phyloP scores from a whole-genome alignment of 495 filamentous ascomycete genomes.

The Ascodesmis nigricans region DNA sequence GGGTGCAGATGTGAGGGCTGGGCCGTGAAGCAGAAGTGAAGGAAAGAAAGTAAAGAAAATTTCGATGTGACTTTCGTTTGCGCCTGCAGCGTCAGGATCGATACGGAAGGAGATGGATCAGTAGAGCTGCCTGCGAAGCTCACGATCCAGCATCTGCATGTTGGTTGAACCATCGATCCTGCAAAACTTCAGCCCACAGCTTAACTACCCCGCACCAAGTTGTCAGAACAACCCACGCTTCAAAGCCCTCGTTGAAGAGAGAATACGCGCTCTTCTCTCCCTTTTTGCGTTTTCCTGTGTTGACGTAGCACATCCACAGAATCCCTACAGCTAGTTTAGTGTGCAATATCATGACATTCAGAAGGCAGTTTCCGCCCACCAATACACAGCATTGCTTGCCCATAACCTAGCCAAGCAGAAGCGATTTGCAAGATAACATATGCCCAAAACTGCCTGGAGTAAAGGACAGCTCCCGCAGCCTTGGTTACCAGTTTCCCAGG shows the following conservation, averaged over 20 bases:
- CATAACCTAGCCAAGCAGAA: conserved; percentile 19
- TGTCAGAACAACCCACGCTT: conserved; percentile 16
- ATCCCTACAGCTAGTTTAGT: conserved; percentile 12
- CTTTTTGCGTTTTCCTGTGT: conserved; percentile 18
- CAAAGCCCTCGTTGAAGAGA: conserved; percentile 20
- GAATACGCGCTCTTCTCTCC: conserved; percentile 24
- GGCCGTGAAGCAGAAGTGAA: too few relatives aligned
- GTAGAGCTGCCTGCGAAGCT: conserved; percentile 20
- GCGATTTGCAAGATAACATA: conserved; percentile 19
- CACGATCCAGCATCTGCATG: conserved; percentile 19
- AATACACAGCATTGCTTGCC: conserved; percentile 22
- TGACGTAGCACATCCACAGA: conserved; percentile 22
- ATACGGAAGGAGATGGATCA: conserved; percentile 4
- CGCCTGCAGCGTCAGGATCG: too few relatives aligned
- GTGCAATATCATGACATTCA: not conserved
- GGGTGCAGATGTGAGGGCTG: too few relatives aligned
- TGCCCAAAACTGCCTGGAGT: conserved; percentile 22
- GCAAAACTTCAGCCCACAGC: conserved; percentile 2
- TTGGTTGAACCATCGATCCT: conserved; percentile 20
- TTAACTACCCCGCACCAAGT: too few relatives aligned
- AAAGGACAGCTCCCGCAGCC: conserved; percentile 13
- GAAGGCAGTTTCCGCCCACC: conserved; percentile 11
- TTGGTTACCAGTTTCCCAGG: conserved; percentile 18
- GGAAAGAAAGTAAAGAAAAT: too few relatives aligned
- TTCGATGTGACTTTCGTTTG: too few relatives aligned